Evolutionary conservation across 768 basidiomycete species (phyloP).

Genomic region (Tulasnella sp.): DNA sequence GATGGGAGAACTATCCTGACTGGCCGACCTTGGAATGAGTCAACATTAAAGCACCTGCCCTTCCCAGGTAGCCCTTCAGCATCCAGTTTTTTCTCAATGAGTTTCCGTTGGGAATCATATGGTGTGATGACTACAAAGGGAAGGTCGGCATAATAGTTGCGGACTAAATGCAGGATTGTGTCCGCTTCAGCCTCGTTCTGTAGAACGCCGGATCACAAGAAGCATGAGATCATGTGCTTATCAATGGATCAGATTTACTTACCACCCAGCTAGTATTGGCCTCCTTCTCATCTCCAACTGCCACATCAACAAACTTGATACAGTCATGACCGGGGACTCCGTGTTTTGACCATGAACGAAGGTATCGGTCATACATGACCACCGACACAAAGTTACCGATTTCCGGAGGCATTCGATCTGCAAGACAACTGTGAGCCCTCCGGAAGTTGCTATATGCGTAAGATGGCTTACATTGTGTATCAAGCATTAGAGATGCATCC

Average conservation of each 20-base stretch:
- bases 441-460: no score
- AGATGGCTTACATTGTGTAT: slow-evolving; percentile 63
- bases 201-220: not conserved
- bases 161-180: slow-evolving; percentile 54
- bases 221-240: no score
- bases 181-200: slow-evolving; percentile 44
- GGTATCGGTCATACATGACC: slow-evolving; percentile 57
- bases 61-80: slow-evolving; percentile 48
- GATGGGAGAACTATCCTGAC: not conserved
- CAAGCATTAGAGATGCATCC: slow-evolving; percentile 50
- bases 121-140: slow-evolving; percentile 70
- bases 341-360: slow-evolving; percentile 47
- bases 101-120: slow-evolving; percentile 66
- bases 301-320: slow-evolving; percentile 58
- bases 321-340: slow-evolving; percentile 46
- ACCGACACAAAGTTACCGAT: slow-evolving; percentile 70
- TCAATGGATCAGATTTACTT: slow-evolving; percentile 18
- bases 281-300: slow-evolving; percentile 40
- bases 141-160: slow-evolving; percentile 49
- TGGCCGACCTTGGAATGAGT: slow-evolving; percentile 69
- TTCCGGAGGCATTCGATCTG: slow-evolving; percentile 81
- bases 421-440: slow-evolving; percentile 13
- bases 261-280: slow-evolving; percentile 48
- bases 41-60: slow-evolving; percentile 66
- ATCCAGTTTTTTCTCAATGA: slow-evolving; percentile 57